These are phyloP conservation scores for Dactylonectria estremocensis DNA, from an alignment of 2,329 filamentous ascomycete genomes.

Conservation along the genomic window DNA sequence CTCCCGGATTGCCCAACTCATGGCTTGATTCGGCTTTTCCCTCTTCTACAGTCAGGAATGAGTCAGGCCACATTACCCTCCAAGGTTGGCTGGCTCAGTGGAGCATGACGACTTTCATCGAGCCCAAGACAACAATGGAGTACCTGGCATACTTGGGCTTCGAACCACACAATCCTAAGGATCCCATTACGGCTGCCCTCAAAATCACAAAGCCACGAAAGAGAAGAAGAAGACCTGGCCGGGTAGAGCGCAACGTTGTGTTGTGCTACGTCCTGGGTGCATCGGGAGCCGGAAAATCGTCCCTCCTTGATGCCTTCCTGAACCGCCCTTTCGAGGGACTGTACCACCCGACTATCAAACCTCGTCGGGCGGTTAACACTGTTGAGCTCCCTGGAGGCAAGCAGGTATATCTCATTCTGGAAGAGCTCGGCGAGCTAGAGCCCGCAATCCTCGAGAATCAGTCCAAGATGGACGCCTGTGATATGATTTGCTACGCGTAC, in stretches of 20 bases:
- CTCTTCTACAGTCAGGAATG: conserved; percentile 93
- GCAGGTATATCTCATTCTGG: conserved; percentile 95
- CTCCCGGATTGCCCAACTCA: conserved; percentile 87
- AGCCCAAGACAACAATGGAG: conserved; percentile 93
- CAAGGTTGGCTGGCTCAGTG: conserved; percentile 99
- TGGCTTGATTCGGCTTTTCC: conserved; percentile 94
- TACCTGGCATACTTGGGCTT: conserved; percentile 98
- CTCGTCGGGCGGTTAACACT: conserved; percentile 93
- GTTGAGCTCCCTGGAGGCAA: conserved; percentile 96
- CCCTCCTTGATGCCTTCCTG: conserved; percentile 91
- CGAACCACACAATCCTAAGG: conserved; percentile 83
- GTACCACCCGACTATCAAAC: conserved; percentile 95
- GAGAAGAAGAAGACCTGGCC: conserved; percentile 82
- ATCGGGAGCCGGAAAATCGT: conserved; percentile 89
- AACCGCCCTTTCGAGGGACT: conserved; percentile 87
- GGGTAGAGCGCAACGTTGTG: conserved; percentile 94
- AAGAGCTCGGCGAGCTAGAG: conserved; percentile 96
- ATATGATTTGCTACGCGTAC: conserved; percentile 95
- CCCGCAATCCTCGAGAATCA: conserved; percentile 94
- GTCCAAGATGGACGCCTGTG: conserved; percentile 90
- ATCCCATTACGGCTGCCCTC: conserved; percentile 84
- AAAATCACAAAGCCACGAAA: conserved; percentile 96
- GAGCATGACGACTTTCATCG: conserved; percentile 99
- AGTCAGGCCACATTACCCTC: conserved; percentile 93
- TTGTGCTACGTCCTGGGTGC: conserved; percentile 93